A percentile compares a stretch with the other conserved stretches of the same genome.
These are phyloP conservation scores for Termitomyces sp. DNA, from an alignment of 768 basidiomycete species.

Conservation along the genomic window DNA sequence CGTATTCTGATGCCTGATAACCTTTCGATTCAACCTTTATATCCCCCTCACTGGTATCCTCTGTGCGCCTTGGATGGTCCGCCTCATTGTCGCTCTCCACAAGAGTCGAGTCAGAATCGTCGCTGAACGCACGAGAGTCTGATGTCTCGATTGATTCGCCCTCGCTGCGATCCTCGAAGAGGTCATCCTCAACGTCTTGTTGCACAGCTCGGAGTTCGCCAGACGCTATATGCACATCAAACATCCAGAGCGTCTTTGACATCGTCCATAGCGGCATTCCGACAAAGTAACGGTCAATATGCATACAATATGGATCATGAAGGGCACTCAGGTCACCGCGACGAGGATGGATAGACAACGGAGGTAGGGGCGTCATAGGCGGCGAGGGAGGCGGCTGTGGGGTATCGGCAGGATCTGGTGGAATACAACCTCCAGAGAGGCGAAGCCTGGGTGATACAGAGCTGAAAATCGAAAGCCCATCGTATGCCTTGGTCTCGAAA, in stretches of 20 bases:
- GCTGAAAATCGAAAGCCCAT: constrained; percentile 20
- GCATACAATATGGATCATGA: constrained; percentile 52
- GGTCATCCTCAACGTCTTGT: constrained; percentile 16
- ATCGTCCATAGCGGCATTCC: constrained; percentile 62
- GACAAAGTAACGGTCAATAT: constrained; percentile 59
- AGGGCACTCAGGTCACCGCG: constrained; percentile 58
- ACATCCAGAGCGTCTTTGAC: constrained; percentile 61
- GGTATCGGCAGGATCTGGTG: constrained; percentile 16
- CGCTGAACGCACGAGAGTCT: constrained; percentile 33
- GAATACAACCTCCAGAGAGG: not conserved
- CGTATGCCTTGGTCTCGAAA: constrained; percentile 23
- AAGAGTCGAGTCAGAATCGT: constrained; percentile 56
- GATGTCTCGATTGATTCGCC: constrained; percentile 30
- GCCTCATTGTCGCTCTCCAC: constrained; percentile 42
- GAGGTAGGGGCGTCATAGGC: constrained; percentile 20
- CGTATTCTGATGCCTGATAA: not conserved
- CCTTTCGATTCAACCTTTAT: not conserved
- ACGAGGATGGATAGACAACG: constrained; percentile 52
- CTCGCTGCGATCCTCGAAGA: constrained; percentile 25
- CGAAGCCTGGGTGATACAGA: constrained; percentile 13
- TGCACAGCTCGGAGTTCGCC: constrained; percentile 8
- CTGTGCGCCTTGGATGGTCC: not conserved
- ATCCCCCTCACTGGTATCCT: not conserved
- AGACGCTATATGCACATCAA: constrained; percentile 44
- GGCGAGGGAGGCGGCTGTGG: constrained; percentile 10